A percentile compares a stretch with the other conserved stretches of the same genome.
Evolutionary conservation across 345 rosid genomes (phyloP).

Genomic region (Linum trigynum): DNA sequence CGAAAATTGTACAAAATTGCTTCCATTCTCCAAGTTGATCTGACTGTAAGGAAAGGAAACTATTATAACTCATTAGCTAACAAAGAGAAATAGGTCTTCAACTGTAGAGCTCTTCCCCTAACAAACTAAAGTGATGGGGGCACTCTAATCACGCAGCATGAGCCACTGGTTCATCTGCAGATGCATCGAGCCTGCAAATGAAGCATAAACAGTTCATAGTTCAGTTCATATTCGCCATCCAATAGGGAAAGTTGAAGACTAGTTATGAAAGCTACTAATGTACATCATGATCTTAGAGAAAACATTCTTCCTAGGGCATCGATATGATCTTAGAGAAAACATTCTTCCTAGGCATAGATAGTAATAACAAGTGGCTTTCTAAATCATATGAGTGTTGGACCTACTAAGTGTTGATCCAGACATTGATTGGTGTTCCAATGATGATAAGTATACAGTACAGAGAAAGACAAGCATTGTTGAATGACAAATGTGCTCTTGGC

Average conservation of each 20-base stretch:
- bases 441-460: neutral
- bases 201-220: neutral
- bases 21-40: neutral
- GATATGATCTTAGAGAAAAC: too few species aligned
- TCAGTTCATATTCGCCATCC: neutral
- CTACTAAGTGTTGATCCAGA: neutral
- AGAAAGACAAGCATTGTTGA: neutral
- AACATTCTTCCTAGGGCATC: neutral
- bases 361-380: neutral
- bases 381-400: neutral
- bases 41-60: neutral
- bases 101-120: neutral
- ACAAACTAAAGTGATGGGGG: neutral
- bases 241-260: neutral
- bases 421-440: neutral
- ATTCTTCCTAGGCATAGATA: neutral
- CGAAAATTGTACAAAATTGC: neutral
- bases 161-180: constrained; percentile 44
- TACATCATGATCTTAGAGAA: neutral
- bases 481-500: neutral
- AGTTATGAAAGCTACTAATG: neutral
- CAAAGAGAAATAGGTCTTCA: constrained; percentile 1
- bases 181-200: constrained; percentile 37
- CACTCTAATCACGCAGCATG: constrained; percentile 34
- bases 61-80: neutral